Base-by-base conservation (phyloP, 2,329 filamentous ascomycete genomes). In the Parascedosporium putredinis region DNA sequence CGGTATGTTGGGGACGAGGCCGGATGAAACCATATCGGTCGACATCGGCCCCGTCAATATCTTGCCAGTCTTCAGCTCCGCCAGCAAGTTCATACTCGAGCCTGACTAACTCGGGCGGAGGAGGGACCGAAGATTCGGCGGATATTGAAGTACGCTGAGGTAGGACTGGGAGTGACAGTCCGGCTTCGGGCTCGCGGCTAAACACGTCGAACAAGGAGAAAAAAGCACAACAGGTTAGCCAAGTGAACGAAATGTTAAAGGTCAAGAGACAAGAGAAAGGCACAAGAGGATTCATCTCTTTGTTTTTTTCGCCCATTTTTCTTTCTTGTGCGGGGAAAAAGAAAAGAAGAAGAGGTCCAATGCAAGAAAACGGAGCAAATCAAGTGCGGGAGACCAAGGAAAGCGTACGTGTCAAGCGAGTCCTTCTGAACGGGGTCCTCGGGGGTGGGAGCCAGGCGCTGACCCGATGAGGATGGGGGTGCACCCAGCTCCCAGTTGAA, bases 1-100 rank as follows among this genome's bases (percentile, higher is more conserved):
- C n/a, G n/a, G 68, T 69, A 53, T 62, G 66, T 22, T 67, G 61
- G 27, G 68, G 66, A n/a, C 46, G 51, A 14, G 67, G 67, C 31
- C 67, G 68, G 57, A 85, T 85, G 65, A 85, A 85, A 53, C 81
- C 81, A 59, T 84, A 85, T 59, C 81, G 74, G 64, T 85, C 81
- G 54, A 85, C 76, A 60, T 80, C 75, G 46, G 67, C 70, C 27
- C 73, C 77, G 49, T 79, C 67, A 2, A 85, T 67, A 55, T 84
- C 77, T 57, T 83, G 76, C 80, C 79, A 84, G 58, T 85, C 80
- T 60, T 85, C 81, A 18, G 83, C 67, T 14, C 78, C 77, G 44
- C 78, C 76, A 12, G 76, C 76, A 36, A 75, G 64, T 57, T 79
- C 74, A 52, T 70, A 68, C 45, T 66, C 65, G 57, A 61, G 59